Base-by-base conservation (phyloP, 2,329 filamentous ascomycete genomes). In the Aspergillus quadricinctus region DNA sequence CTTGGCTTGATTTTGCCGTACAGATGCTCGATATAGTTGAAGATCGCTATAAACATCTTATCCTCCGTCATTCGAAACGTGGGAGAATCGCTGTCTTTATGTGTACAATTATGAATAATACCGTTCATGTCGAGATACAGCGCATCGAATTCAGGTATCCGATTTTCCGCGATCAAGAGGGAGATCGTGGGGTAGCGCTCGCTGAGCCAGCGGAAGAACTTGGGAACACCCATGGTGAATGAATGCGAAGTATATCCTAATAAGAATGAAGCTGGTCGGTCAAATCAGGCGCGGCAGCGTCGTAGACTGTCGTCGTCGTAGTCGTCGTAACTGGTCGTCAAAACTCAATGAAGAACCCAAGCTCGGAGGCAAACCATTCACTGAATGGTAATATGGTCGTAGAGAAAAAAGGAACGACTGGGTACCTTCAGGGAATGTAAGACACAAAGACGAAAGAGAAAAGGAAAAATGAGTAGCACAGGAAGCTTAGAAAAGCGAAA, bases 1-100 rank as follows among this genome's bases (percentile, higher is more conserved):
- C 96, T 93, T 11, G 94, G 94, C 76, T 97, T 97, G 72, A 99
- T 99, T 77, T 97, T 99, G 66, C 93, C 92, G 75, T 96, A 99
- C 53, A 99, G 77, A 78, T 99, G 94, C 76, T 99, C 94, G 64
- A 99, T 99, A 75, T 99, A 99, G 77, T 97, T 97, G 84, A 99
- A 99, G 69, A 99, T 99, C 57, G 92, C 89, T 65, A 99, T 97
- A 72, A 99, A 99, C 94, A 99, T 99, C 75, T 97, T 90, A 74
- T 99, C 93, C 74, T 99, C 95, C 56, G 88, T 93, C 77, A 97
- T 87, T 54, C 94, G 91, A 69, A 95, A 95, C 1, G 90, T 91
- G 3, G 92, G 86, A 71, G 93, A 92, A 70, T 95, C 92, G 25
- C 90, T 88, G 77, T 99, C 93, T 70, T 94, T 96, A 78, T 99